phyloP scores from a whole-genome alignment of 1,139 yeast species.

The Geotrichum carabidarum region DNA sequence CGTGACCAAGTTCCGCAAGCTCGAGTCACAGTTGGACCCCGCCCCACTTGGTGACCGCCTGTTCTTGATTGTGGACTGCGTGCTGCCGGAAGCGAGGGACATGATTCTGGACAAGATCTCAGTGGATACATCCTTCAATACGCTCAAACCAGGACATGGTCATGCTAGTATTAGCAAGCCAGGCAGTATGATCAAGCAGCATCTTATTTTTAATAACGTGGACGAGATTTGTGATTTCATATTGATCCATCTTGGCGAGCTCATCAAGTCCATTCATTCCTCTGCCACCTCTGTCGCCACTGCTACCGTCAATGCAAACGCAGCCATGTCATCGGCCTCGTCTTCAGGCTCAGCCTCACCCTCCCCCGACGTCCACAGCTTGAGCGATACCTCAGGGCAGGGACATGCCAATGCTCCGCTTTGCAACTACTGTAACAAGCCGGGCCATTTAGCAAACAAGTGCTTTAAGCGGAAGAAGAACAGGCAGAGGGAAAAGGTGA shows the following conservation, averaged over 20 bases:
- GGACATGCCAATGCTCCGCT: neutral
- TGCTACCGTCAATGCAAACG: neutral
- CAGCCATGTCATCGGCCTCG: neutral
- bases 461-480: constrained; percentile 19
- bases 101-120: constrained; percentile 14
- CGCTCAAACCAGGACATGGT: neutral
- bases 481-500: constrained; percentile 18
- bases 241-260: constrained; percentile 18
- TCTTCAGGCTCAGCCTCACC: neutral
- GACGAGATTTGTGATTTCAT: constrained; percentile 20
- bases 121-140: neutral
- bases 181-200: neutral
- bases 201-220: constrained; percentile 13
- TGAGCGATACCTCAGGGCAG: neutral
- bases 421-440: constrained; percentile 16
- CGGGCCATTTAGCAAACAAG: constrained; percentile 19
- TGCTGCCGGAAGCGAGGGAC: constrained; percentile 19
- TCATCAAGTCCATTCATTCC: constrained; percentile 11
- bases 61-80: constrained; percentile 17
- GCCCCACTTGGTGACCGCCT: constrained; percentile 24
- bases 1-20: constrained; percentile 18
- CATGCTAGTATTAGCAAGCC: neutral
- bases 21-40: constrained; percentile 23
- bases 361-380: neutral
- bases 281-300: neutral